Evolutionary conservation across 1,139 yeast genomes (phyloP).

Genomic region (Taphrina wiesneri): DNA sequence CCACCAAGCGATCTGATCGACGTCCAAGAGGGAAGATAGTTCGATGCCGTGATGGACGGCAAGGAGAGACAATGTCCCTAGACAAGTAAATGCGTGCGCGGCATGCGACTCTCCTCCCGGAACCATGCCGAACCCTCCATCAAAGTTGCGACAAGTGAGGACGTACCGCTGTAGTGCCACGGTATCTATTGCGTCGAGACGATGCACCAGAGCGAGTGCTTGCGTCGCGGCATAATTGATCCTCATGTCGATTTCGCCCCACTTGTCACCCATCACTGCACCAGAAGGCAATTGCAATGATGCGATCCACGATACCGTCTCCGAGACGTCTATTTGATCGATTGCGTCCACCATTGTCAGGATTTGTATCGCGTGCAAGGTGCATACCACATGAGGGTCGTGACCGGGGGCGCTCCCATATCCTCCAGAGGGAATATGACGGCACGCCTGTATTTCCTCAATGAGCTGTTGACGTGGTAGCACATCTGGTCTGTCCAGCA

Average conservation of each 20-base stretch:
- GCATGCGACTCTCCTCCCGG: slow-evolving; percentile 97
- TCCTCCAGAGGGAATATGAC: slow-evolving; percentile 64
- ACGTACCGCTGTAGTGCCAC: slow-evolving; percentile 69
- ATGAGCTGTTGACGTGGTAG: slow-evolving; percentile 64
- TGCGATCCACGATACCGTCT: slow-evolving; percentile 53
- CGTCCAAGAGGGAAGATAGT: slow-evolving; percentile 48
- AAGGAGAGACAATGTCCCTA: slow-evolving; percentile 75
- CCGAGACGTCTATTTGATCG: slow-evolving; percentile 48
- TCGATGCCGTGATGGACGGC: slow-evolving; percentile 53
- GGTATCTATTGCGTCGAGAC: slow-evolving; percentile 59
- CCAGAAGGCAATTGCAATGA: slow-evolving; percentile 71
- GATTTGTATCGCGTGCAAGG: slow-evolving; percentile 83
- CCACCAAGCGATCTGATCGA: slow-evolving; percentile 71
- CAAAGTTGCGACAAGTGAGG: slow-evolving; percentile 75
- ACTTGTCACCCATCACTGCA: slow-evolving; percentile 63
- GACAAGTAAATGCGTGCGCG: slow-evolving; percentile 85
- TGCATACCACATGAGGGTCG: slow-evolving; percentile 85
- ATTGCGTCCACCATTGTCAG: slow-evolving; percentile 65
- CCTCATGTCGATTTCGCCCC: slow-evolving; percentile 90
- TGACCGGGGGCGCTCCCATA: slow-evolving; percentile 89
- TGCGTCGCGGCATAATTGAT: slow-evolving; percentile 82
- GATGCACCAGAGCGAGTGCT: slow-evolving; percentile 67
- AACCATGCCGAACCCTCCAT: slow-evolving; percentile 90
- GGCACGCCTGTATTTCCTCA: slow-evolving; percentile 68
- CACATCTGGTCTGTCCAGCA: slow-evolving; percentile 59